Percentiles rank a stretch among this genome's conserved stretches.
Evolutionary conservation across 257 asterid genomes (phyloP).

Genomic region (Datura wrightii): DNA sequence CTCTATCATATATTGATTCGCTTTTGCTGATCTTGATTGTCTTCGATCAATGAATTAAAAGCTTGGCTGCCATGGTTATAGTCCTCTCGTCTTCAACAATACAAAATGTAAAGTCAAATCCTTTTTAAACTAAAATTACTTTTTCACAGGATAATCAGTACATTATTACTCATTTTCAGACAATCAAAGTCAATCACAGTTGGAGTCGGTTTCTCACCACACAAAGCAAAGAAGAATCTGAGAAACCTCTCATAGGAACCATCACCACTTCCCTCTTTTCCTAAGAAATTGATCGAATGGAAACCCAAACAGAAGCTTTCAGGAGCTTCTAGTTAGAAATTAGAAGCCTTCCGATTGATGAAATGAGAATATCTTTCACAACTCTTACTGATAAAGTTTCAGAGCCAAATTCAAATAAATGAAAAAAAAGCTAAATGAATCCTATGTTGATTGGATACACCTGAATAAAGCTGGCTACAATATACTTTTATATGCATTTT

Average conservation of each 20-base stretch:
- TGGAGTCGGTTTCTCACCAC: conserved; percentile 14
- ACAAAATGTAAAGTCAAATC: not conserved
- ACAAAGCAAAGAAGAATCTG: not conserved
- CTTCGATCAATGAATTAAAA: conserved; percentile 81
- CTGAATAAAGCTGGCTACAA: no score
- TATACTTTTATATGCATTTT: no score
- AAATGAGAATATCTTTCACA: conserved; percentile 28
- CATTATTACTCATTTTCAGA: not conserved
- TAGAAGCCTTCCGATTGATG: not conserved
- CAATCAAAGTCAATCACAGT: conserved; percentile 30
- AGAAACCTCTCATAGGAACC: conserved; percentile 16
- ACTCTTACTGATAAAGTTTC: conserved; percentile 19
- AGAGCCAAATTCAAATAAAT: not conserved
- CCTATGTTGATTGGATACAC: no score
- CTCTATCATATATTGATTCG: conserved; percentile 91
- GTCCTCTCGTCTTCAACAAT: conserved; percentile 34
- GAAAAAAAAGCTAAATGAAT: no score
- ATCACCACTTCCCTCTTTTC: not conserved
- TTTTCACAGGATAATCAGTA: conserved; percentile 11
- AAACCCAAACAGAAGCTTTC: not conserved
- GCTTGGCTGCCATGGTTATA: conserved; percentile 75
- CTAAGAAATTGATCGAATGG: not conserved
- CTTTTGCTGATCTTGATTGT: conserved; percentile 77
- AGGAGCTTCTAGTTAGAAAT: not conserved
- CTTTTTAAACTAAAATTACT: not conserved